Evolutionary conservation across 768 basidiomycete genomes (phyloP).

Genomic region (Russula sp.): DNA sequence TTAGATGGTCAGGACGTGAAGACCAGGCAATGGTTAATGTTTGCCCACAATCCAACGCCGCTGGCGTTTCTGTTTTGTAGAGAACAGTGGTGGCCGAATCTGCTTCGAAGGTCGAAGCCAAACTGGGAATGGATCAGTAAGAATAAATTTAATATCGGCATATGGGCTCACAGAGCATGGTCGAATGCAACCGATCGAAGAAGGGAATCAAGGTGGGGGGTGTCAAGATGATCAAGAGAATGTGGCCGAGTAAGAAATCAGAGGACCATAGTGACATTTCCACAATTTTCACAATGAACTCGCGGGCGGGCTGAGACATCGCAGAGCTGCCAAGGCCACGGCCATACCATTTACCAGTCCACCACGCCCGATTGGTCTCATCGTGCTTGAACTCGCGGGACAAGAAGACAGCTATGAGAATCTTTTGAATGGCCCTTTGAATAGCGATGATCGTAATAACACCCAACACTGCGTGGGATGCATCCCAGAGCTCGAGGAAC

Average conservation of each 20-base stretch:
- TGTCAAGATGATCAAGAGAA: conserved; percentile 87
- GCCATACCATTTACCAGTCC: conserved; percentile 98
- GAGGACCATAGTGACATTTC: conserved; percentile 95
- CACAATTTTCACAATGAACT: conserved; percentile 96
- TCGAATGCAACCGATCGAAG: conserved; percentile 87
- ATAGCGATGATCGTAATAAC: conserved; percentile 87
- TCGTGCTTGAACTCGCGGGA: conserved; percentile 99
- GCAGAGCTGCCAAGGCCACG: conserved; percentile 85
- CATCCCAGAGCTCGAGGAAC: conserved; percentile 91
- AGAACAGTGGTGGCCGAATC: conserved; percentile 89
- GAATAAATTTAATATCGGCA: not conserved
- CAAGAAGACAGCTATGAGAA: conserved; percentile 88
- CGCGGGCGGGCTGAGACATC: conserved; percentile 96
- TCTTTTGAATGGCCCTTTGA: conserved; percentile 89
- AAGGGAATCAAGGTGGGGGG: conserved; percentile 87
- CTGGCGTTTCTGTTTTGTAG: conserved; percentile 88
- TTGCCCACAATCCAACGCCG: conserved; percentile 78
- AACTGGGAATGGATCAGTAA: conserved; percentile 42
- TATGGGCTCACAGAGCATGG: conserved; percentile 38
- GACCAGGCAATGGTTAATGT: not conserved
- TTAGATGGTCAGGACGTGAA: not conserved
- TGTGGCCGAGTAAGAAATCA: conserved; percentile 82
- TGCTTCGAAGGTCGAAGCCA: conserved; percentile 96
- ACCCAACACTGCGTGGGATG: conserved; percentile 89
- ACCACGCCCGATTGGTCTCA: conserved; percentile 98